Evolutionary conservation across 2,329 filamentous ascomycete genomes (phyloP).

Genomic region (Talaromyces albobiverticillius): DNA sequence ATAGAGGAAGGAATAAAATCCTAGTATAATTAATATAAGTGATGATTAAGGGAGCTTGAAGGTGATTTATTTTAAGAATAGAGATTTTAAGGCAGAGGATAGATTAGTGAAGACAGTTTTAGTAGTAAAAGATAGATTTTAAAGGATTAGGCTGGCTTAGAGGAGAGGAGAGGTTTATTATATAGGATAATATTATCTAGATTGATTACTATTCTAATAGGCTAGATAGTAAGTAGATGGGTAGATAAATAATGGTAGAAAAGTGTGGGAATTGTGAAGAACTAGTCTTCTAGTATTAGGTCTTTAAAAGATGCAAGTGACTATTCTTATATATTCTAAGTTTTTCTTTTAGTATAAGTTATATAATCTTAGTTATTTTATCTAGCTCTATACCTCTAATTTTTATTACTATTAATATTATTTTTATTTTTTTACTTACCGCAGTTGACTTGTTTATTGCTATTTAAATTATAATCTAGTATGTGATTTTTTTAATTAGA

Average conservation of each 20-base stretch:
- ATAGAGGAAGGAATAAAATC: background rate
- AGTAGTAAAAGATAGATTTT: background rate
- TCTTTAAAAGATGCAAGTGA: background rate
- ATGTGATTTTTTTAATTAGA: no score
- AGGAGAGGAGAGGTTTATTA: background rate
- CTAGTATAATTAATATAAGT: no score
- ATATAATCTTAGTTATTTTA: no score
- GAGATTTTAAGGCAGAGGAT: background rate
- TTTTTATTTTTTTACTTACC: no score
- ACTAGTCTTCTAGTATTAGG: background rate
- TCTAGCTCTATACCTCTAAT: no score
- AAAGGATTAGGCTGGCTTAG: background rate
- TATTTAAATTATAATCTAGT: no score
- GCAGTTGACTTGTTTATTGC: no score
- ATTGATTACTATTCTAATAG: background rate
- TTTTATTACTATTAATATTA: no score
- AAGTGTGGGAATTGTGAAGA: background rate
- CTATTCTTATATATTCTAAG: background rate
- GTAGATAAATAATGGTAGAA: background rate
- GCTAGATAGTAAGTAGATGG: background rate
- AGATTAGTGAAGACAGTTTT: background rate
- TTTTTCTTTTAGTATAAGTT: no score
- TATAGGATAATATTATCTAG: background rate
- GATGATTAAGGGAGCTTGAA: no score
- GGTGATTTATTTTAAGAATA: background rate